A percentile compares a stretch with the other conserved stretches of the same genome.
These are phyloP conservation scores for Didymella segeticola DNA, from an alignment of 2,329 filamentous ascomycete genomes.

Conservation along the genomic window DNA sequence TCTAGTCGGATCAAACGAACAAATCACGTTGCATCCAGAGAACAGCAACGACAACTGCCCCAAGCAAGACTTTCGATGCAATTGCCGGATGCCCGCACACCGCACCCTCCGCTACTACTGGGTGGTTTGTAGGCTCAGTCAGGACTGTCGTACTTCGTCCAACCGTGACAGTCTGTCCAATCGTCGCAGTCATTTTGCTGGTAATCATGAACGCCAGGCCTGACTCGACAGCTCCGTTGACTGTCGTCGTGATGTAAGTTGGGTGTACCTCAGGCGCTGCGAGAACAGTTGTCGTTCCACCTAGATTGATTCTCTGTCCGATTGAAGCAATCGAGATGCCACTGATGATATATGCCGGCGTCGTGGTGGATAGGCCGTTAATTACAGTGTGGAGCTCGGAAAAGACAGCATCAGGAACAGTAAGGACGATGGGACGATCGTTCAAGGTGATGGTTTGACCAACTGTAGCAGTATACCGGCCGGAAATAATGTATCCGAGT, in stretches of 20 bases:
- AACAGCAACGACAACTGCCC: neutral
- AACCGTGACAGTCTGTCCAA: slow-evolving; percentile 22
- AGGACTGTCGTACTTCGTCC: slow-evolving; percentile 17
- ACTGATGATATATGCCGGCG: neutral
- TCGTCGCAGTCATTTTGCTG: slow-evolving; percentile 7
- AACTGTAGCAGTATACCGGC: neutral
- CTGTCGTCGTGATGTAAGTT: neutral
- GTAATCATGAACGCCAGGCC: neutral
- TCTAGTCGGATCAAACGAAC: neutral
- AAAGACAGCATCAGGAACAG: neutral
- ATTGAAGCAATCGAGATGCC: neutral
- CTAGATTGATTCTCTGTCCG: neutral
- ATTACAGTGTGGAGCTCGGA: neutral
- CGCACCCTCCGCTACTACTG: neutral
- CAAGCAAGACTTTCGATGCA: neutral
- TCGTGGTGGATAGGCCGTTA: neutral
- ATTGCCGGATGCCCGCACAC: neutral
- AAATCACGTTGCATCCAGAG: neutral
- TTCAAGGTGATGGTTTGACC: neutral
- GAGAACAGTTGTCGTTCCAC: neutral
- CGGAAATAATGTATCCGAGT: neutral
- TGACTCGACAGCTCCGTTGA: neutral
- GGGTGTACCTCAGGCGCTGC: neutral
- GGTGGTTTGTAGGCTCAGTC: slow-evolving; percentile 1
- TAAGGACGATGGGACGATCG: neutral